These are phyloP conservation scores for Wickerhamomyces queroliae DNA, from an alignment of 805 yeast genomes.

Conservation along the genomic window DNA sequence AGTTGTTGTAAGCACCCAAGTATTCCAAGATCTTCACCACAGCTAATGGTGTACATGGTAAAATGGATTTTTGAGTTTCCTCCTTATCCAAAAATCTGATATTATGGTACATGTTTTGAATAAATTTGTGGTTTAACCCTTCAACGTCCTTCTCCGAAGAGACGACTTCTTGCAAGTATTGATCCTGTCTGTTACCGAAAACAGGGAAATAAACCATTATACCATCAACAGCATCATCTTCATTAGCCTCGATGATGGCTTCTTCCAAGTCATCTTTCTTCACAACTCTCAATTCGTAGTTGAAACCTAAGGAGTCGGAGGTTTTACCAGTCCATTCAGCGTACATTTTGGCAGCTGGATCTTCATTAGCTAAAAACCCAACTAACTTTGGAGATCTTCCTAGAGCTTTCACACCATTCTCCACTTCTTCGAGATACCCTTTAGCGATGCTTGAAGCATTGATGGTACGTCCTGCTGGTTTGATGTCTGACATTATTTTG, in stretches of 20 bases:
- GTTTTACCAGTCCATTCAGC: constrained; percentile 96
- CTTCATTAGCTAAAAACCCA: constrained; percentile 87
- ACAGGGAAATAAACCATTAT: constrained; percentile 98
- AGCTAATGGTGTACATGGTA: constrained; percentile 97
- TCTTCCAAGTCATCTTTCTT: constrained; percentile 83
- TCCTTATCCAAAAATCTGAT: constrained; percentile 74
- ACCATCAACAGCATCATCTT: constrained; percentile 72
- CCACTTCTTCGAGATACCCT: constrained; percentile 68
- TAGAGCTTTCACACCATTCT: constrained; percentile 46
- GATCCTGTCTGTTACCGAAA: constrained; percentile 92
- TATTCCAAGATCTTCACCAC: constrained; percentile 89
- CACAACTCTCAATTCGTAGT: constrained; percentile 66
- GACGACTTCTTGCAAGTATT: constrained; percentile 89
- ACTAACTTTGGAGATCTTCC: constrained; percentile 68
- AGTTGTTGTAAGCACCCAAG: constrained; percentile 77
- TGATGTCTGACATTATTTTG: constrained; percentile 17
- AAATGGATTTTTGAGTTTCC: constrained; percentile 66
- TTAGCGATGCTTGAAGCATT: constrained; percentile 87
- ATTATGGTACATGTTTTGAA: constrained; percentile 94
- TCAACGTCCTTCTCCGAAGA: constrained; percentile 93
- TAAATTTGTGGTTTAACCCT: constrained; percentile 85
- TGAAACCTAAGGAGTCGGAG: constrained; percentile 77
- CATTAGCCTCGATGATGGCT: constrained; percentile 75
- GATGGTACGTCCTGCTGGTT: constrained; percentile 64
- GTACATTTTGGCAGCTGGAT: constrained; percentile 93